These are phyloP conservation scores for Pugionium cornutum DNA, from an alignment of 345 rosid species.

Conservation along the genomic window DNA sequence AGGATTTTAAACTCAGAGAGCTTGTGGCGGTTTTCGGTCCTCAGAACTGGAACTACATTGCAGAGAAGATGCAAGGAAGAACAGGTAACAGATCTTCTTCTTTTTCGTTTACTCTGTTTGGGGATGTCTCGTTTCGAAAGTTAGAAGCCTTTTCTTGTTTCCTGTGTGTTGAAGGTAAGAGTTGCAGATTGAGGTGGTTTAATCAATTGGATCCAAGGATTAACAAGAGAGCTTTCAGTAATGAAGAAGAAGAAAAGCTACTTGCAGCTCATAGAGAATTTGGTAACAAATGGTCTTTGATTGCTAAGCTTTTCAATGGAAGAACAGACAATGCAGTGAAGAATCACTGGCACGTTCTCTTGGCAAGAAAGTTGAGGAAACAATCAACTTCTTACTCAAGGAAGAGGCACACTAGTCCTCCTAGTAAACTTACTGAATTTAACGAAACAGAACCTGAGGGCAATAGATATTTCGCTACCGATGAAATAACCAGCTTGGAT, in stretches of 20 bases:
- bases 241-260: conserved; percentile 68
- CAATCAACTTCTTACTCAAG: conserved; percentile 43
- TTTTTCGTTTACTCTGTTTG: neutral
- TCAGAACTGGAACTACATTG: conserved; percentile 83
- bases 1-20: conserved; percentile 42
- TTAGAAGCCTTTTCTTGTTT: neutral
- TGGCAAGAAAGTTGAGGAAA: conserved; percentile 49
- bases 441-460: neutral
- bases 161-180: conserved; percentile 52
- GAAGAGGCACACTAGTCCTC: conserved; percentile 28
- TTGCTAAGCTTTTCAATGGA: conserved; percentile 59
- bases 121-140: neutral
- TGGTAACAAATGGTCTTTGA: conserved; percentile 71
- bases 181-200: conserved; percentile 88
- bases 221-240: conserved; percentile 62
- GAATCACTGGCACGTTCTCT: conserved; percentile 67
- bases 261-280: conserved; percentile 52
- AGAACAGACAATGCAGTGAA: conserved; percentile 66
- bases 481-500: conserved; percentile 2
- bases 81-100: conserved; percentile 49
- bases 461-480: neutral
- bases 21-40: conserved; percentile 78
- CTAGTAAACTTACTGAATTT: conserved; percentile 15
- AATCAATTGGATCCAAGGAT: conserved; percentile 87
- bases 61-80: conserved; percentile 73